Evolutionary conservation across 2,329 filamentous ascomycete genomes (phyloP), one percentile per base, ranked within the genome.

Genomic region (Neospermospora avenae): DNA sequence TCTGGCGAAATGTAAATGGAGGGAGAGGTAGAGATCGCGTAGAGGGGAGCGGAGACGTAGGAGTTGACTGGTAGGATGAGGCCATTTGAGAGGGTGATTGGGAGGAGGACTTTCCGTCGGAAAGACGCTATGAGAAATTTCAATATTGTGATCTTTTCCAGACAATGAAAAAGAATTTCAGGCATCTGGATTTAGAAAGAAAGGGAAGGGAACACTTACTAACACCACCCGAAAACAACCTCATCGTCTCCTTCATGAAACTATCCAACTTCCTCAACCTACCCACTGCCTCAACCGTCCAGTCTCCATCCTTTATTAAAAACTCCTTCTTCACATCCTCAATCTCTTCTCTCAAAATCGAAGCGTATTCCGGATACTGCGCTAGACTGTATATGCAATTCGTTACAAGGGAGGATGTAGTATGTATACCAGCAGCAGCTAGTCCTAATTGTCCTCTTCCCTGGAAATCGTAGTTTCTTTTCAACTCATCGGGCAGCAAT

Each of bases 211-310:
- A 18, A 3, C 2, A 51, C 46, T 37, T 49, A 57, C 59, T 25
- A n/a, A 53, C 39, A 10, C 44, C 54, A 39, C 45, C 35, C 28
- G 46, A 4, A 51, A 34, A 37, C 18, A 51, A 2, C 25, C 62
- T 37, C 37, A 55, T 42, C 0, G 76, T 76, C 65, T 80, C 77
- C n/a, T 77, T 74, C 8, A 73, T 68, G 1, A 74, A 74, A 54
- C 77, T 80, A 66, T 80, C 78, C 25, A 74, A 66, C 3, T 70
- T 69, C 4, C 67, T 68, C 71, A 80, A 70, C 18, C 71, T 66
- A 6, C 14, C 34, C n/a, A 61, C 5, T 34, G 68, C 67, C 4
- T 78, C 68, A 7, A 61, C 1, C 18, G 49, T 58, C 42, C 18
- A 55, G 1, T 67, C 68, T 16, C 53, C 56, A 6, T 67, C 68